phyloP scores from a whole-genome alignment of 108 stramenopile species.

The Nitzschia putrida region DNA sequence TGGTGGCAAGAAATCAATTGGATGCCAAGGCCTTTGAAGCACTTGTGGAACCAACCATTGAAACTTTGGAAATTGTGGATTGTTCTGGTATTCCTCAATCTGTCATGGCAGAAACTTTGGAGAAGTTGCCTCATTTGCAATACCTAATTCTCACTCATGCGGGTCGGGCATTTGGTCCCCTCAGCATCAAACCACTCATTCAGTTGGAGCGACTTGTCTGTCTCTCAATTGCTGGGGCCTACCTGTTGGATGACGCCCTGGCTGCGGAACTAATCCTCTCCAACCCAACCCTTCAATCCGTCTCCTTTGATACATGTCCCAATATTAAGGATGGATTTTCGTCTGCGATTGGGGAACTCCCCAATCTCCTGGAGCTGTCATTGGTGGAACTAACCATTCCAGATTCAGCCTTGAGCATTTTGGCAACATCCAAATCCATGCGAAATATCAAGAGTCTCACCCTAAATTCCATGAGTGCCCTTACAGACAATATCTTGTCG shows the following conservation, averaged over 20 bases:
- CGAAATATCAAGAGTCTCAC: slow-evolving; percentile 63
- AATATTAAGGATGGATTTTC: slow-evolving; percentile 57
- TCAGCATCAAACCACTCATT: slow-evolving; percentile 54
- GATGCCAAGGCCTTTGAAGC: slow-evolving; percentile 74
- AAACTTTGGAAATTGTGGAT: slow-evolving; percentile 74
- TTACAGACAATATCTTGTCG: slow-evolving; percentile 55
- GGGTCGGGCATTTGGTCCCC: slow-evolving; percentile 73
- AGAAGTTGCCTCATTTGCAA: slow-evolving; percentile 36
- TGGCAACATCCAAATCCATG: slow-evolving; percentile 47
- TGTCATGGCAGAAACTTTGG: slow-evolving; percentile 32
- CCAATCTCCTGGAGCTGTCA: slow-evolving; percentile 63
- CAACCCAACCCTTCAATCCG: slow-evolving; percentile 58
- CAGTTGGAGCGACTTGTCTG: slow-evolving; percentile 43
- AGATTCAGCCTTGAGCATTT: slow-evolving; percentile 38
- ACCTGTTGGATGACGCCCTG: slow-evolving; percentile 70
- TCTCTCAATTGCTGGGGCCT: slow-evolving; percentile 75
- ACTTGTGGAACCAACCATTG: slow-evolving; percentile 60
- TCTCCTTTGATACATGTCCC: slow-evolving; percentile 77
- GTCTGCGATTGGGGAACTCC: slow-evolving; percentile 29
- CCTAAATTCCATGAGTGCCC: slow-evolving; percentile 46
- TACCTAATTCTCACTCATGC: slow-evolving; percentile 67
- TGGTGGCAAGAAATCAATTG: slow-evolving; percentile 62
- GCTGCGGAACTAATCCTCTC: slow-evolving; percentile 54
- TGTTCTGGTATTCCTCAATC: slow-evolving; percentile 74
- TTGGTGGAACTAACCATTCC: slow-evolving; percentile 60